Base-by-base conservation (phyloP, 441 rosid genomes). In the Aleurites moluccanus region DNA sequence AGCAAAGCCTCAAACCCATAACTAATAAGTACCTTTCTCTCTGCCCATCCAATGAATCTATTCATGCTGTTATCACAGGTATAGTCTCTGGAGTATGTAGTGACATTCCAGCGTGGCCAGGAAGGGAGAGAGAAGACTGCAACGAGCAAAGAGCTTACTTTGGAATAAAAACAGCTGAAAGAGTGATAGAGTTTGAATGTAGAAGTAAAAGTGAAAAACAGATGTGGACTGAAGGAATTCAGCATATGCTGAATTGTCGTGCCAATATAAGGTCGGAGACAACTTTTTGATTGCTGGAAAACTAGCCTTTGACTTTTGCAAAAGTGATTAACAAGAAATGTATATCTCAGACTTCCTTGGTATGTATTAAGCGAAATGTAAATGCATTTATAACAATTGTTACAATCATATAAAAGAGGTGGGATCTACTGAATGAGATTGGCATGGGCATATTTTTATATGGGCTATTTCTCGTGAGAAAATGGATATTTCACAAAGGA, bases 101-200 rank as follows among this genome's bases (percentile, higher is more conserved):
- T 78, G 93, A 88, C 75, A 82, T 91, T 71, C 85, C 82, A 7
- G 85, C 80, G 35, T 90, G 98, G 99, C 83, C 80, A 0, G 84
- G 89, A 73, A 86, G 98, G 79, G 86, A 87, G 65, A 77, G 60
- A 65, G 94, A 80, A 55, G 87, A 83, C 6, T 69, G 74, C 62
- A 44, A 73, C 0, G 86, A 83, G 70, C 76, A 80, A 40, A 86
- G 88, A 86, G 91, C 90, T 35, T 91, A 93, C 78, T 95, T 93
- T 73, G 99, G 90, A 64, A 85, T 95, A 67, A 87, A 85, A 81
- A 91, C 92, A 3, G 78, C 82, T 0, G 97, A 91, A 20, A 93
- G 99, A 67, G 77, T 90, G 70, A 83, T 93, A 70, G 98, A 93
- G 85, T 91, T 92, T 69, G 98, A 95, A 78, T 93, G 99, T 85